Conservation (phyloP, 495 filamentous ascomycete genomes). For the Aspergillus mulundensis region DNA sequence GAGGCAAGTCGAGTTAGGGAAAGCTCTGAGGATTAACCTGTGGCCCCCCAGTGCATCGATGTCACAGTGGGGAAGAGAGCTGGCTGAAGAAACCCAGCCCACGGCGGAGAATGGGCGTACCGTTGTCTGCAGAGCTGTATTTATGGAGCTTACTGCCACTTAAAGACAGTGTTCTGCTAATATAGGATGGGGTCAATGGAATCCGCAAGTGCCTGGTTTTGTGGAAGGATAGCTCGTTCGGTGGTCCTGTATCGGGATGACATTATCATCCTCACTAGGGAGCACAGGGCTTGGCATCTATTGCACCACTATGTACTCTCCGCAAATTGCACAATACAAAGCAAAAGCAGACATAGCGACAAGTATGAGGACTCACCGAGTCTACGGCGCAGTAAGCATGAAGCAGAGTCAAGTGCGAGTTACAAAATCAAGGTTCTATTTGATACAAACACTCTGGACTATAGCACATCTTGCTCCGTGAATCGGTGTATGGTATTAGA, state of each 20-base stretch:
- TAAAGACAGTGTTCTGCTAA: background rate
- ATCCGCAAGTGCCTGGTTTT: background rate
- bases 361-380: background rate
- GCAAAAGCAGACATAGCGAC: background rate
- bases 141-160: background rate
- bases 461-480: slow-evolving; percentile 8
- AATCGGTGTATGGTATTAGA: slow-evolving; percentile 24
- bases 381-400: background rate
- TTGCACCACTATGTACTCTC: slow-evolving; percentile 7
- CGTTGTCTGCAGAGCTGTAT: background rate
- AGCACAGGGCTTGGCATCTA: slow-evolving; percentile 13
- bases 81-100: background rate
- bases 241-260: slow-evolving; percentile 4
- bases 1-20: background rate
- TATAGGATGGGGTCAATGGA: background rate
- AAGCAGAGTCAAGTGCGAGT: background rate
- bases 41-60: slow-evolving; percentile 28
- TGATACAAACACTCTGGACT: slow-evolving; percentile 31
- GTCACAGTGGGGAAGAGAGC: slow-evolving; percentile 21
- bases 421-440: slow-evolving; percentile 30
- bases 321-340: background rate
- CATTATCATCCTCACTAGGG: slow-evolving; percentile 4
- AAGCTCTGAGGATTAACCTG: slow-evolving; percentile 5
- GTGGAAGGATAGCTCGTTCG: background rate
- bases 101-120: background rate